Base-by-base conservation (phyloP, 1,284 basidiomycete species). In the Ganoderma lucidum region DNA sequence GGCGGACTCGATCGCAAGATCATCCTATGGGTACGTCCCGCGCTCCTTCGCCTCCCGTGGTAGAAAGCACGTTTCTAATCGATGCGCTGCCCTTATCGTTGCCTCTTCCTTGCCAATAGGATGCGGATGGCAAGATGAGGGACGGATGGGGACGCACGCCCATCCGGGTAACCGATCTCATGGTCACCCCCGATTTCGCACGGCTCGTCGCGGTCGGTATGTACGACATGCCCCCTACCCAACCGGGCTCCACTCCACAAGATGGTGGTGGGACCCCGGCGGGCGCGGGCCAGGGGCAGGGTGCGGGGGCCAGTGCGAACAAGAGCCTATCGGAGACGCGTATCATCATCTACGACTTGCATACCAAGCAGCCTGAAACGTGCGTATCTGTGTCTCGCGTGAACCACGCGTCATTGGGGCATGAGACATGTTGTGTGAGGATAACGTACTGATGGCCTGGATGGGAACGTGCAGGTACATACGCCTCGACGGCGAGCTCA, bases 1-100 rank as follows among this genome's bases (percentile, higher is more conserved):
- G 93, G 93, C 59, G 94, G 93, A 53, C 86, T 98, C 81, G 97
- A 99, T 80, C 90, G 91, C 73, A 92, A 91, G 80, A 90, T 99
- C 67, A 88, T 94, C 55, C 89, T 93, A 73, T 99, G 96, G 95
- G 96, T 96, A 79, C 59, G 32, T 23, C 58, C 61, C 48, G 64
- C 62, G 48, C 30, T 60, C 1, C 9, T 23, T 17, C 32, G 28
- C 3, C 59, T 30, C 32, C 41, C 39, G 32, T 39, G 37, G 56
- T 12, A 59, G 56, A 39, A 12, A 44, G 19, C 15, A 48, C 56
- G 15, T 8, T 10, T 39, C 60, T 71, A 48, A 69, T 63, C 23
- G n/a, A 64, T 66, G 41, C 55, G 59, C 62, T 67, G 44, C 67
- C 37, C 32, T 35, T 37, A 45, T 51, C 62, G 9, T 44, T 51